Conservation (phyloP, 1,284 basidiomycete species). For the Cystobasidium sp. region DNA sequence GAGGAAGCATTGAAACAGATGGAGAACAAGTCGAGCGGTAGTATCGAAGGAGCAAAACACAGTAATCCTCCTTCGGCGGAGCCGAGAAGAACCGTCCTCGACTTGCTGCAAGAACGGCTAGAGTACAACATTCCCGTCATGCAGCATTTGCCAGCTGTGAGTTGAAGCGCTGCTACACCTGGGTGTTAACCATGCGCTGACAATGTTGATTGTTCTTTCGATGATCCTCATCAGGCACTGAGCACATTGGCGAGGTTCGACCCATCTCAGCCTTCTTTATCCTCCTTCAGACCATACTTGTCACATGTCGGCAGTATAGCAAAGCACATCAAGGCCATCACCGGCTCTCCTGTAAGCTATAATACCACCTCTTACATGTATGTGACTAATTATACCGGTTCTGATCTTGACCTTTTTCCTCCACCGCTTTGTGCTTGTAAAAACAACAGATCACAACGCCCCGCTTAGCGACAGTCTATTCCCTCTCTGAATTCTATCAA, state of each 20-base stretch:
- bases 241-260: slow-evolving; percentile 10
- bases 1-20: slow-evolving; percentile 18
- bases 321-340: slow-evolving; percentile 12
- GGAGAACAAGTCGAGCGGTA: background rate
- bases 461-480: slow-evolving; percentile 38
- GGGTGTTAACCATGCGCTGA: background rate
- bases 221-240: slow-evolving; percentile 11
- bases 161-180: background rate
- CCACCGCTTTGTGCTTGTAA: background rate
- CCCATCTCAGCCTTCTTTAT: slow-evolving; percentile 10
- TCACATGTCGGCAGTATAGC: slow-evolving; percentile 27
- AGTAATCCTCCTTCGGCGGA: background rate
- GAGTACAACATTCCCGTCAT: slow-evolving; percentile 37
- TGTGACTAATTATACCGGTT: background rate
- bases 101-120: slow-evolving; percentile 27
- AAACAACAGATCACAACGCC: slow-evolving; percentile 30
- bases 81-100: slow-evolving; percentile 5
- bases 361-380: background rate
- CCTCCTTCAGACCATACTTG: slow-evolving; percentile 28
- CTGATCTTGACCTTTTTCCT: background rate
- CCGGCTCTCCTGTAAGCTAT: background rate
- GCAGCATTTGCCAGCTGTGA: slow-evolving; percentile 20
- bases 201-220: background rate
- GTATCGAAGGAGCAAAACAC: background rate
- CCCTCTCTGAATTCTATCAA: slow-evolving; percentile 39